A percentile compares a stretch with the other conserved stretches of the same genome.
Evolutionary conservation across 768 basidiomycete genomes (phyloP).

Genomic region (Hygrocybe punicea): DNA sequence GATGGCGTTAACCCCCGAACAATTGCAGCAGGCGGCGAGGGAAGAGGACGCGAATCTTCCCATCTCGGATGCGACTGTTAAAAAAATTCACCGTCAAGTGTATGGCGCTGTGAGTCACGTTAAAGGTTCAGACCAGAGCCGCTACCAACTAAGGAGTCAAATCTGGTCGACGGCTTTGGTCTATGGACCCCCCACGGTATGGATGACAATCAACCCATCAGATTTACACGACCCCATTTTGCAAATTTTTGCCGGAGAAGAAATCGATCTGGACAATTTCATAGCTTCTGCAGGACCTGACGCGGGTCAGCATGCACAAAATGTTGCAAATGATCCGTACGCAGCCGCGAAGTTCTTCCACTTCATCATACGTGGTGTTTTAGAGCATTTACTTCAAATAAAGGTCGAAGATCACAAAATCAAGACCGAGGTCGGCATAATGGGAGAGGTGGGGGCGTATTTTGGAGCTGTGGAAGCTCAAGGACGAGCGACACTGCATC

Average conservation of each 20-base stretch:
- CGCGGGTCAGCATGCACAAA: slow-evolving; percentile 12
- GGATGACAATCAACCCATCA: slow-evolving; percentile 44
- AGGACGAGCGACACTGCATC: slow-evolving; percentile 40
- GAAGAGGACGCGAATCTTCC: slow-evolving; percentile 28
- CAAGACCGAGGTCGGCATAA: slow-evolving; percentile 13
- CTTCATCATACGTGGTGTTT: slow-evolving; percentile 28
- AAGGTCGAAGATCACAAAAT: slow-evolving; percentile 2
- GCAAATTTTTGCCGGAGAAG: slow-evolving; percentile 41
- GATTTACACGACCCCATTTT: slow-evolving; percentile 45
- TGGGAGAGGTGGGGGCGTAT: slow-evolving; percentile 16
- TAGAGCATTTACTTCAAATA: slow-evolving; percentile 36
- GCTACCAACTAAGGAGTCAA: slow-evolving; percentile 23
- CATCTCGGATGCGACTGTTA: slow-evolving; percentile 28
- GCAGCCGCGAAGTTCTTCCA: slow-evolving; percentile 44
- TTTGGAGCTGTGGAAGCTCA: slow-evolving; percentile 40
- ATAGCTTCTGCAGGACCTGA: slow-evolving; percentile 22
- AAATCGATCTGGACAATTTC: slow-evolving; percentile 45
- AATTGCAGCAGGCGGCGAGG: slow-evolving; percentile 30
- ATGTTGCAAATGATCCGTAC: slow-evolving; percentile 39
- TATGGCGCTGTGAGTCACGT: slow-evolving; percentile 22
- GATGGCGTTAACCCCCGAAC: slow-evolving; percentile 21
- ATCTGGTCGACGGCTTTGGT: slow-evolving; percentile 37
- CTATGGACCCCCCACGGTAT: slow-evolving; percentile 33
- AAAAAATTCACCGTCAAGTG: too few species aligned
- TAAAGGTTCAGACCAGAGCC: slow-evolving; percentile 33